Evolutionary conservation across 441 rosid genomes (phyloP), one percentile per base, ranked within the genome.

Genomic region (Manihot esculenta): DNA sequence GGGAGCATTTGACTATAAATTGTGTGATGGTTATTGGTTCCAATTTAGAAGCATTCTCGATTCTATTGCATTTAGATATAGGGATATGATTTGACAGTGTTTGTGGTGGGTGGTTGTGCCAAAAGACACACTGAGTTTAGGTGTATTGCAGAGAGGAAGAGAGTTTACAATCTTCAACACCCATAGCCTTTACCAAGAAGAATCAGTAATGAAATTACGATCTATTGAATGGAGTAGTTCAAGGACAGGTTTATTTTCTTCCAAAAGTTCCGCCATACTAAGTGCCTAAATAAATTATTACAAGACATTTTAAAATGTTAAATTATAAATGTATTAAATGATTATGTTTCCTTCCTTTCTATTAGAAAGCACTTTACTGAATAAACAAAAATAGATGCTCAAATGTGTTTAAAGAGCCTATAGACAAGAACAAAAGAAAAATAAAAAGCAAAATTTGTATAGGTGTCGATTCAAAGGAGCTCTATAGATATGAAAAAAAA

Each of bases 251-350:
- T 53, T 61, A 73, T 53, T 76, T 58, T 68, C 75, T 48, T 73
- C 80, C 69, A 45, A 62, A 44, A 79, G 66, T 26, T 79, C 77
- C 49, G 81, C 88, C 83, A 84, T 72, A 76, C 84, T 93, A 72
- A 89, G 87, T 7, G 94, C 97, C 67, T 92, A 97, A 38, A 87
- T 70, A 72, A 84, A 92, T 23, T 97, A 89, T 83, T 79, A 87
- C 87, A 92, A 79, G 72, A 89, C 81, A 78, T 92, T 95, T 7
- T 81, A 62, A 64, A 88, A 85, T 6, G 60, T 74, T 23, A 94
- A 74, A 78, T 85, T 81, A 80, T 84, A 92, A 82, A n/a, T 92
- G 97, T 57, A 88, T 63, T 56, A 89, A 62, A 87, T 79, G 62
- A 75, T 44, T 30, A 90, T 75, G 55, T 77, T 78, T 87, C 84